A percentile compares a stretch with the other conserved stretches of the same genome.
These are phyloP conservation scores for Phialemonium atrogriseum DNA, from an alignment of 2,329 filamentous ascomycete species.

Conservation along the genomic window DNA sequence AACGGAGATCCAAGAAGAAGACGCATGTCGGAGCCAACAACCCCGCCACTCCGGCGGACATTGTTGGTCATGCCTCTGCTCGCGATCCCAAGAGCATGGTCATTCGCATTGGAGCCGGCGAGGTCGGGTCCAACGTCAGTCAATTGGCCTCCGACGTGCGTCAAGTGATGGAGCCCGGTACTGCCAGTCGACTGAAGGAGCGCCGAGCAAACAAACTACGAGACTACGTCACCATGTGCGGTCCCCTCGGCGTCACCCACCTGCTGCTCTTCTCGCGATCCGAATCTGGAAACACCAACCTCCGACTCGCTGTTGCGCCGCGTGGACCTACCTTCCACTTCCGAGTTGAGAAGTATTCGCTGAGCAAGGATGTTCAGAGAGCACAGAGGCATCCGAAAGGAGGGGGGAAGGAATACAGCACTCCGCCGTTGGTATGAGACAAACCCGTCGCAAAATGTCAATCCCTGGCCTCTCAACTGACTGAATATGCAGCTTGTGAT, in stretches of 20 bases:
- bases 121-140: constrained; percentile 84
- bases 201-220: constrained; percentile 77
- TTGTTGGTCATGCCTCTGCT: constrained; percentile 53
- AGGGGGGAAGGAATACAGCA: constrained; percentile 77
- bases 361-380: constrained; percentile 83
- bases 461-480: constrained; percentile 14
- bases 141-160: constrained; percentile 89
- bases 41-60: constrained; percentile 38
- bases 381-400: constrained; percentile 76
- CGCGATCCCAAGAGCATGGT: constrained; percentile 93
- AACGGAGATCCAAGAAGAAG: constrained; percentile 76
- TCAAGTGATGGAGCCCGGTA: constrained; percentile 91
- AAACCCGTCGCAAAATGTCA: constrained; percentile 3
- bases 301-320: constrained; percentile 80
- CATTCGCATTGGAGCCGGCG: constrained; percentile 88
- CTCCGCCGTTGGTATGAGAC: constrained; percentile 64
- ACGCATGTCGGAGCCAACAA: constrained; percentile 67
- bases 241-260: constrained; percentile 87
- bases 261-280: constrained; percentile 89
- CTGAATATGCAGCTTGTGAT: constrained; percentile 63
- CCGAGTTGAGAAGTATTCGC: constrained; percentile 85
- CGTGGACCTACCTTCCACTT: constrained; percentile 91
- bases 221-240: constrained; percentile 94
- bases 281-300: constrained; percentile 81
- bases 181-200: constrained; percentile 82